Conservation (phyloP, 345 rosid species). For the Acer saccharum region DNA sequence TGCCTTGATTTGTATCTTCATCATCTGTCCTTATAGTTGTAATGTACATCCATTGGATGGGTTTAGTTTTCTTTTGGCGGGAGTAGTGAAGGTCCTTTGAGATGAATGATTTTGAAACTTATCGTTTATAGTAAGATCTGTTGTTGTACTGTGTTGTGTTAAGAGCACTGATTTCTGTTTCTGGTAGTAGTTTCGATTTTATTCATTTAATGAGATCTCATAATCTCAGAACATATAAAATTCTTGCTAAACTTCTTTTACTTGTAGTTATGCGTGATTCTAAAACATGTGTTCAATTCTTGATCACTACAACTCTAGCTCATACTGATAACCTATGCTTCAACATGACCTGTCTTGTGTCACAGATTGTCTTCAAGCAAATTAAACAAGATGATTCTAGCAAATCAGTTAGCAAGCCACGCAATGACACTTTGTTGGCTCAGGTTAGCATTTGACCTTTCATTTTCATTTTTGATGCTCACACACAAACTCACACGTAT, state of each 20-base stretch:
- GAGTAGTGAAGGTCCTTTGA: neutral
- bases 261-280: neutral
- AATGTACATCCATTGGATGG: neutral
- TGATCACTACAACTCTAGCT: neutral
- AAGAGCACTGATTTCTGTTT: neutral
- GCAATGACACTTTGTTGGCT: conserved; percentile 59
- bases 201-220: neutral
- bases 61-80: neutral
- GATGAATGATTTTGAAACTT: neutral
- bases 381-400: conserved; percentile 56
- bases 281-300: neutral
- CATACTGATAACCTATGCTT: conserved; percentile 8
- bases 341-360: conserved; percentile 16
- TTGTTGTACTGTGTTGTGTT: neutral
- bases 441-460: conserved; percentile 56
- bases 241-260: neutral
- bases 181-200: neutral
- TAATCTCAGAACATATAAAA: neutral
- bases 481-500: neutral
- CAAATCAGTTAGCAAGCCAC: conserved; percentile 60
- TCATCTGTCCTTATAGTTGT: neutral
- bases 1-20: neutral
- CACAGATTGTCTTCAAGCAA: conserved; percentile 63
- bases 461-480: conserved; percentile 5
- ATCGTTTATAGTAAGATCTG: neutral